These are phyloP conservation scores for Syzygium oleosum DNA, from an alignment of 345 rosid genomes.

Conservation along the genomic window DNA sequence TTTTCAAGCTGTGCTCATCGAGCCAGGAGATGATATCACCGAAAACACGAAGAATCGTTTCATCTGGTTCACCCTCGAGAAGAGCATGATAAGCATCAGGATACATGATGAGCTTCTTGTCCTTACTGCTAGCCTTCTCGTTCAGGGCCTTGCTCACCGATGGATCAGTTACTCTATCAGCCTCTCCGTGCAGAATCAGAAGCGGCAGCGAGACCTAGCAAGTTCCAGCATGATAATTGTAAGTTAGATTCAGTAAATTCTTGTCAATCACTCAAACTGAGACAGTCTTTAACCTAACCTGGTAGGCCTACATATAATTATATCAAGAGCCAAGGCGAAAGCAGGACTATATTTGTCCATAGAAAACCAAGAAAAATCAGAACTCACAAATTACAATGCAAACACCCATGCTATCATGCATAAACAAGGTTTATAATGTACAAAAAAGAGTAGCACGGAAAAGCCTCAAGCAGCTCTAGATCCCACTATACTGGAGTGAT, in stretches of 20 bases:
- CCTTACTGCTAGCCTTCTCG: slow-evolving; percentile 65
- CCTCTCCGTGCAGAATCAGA: slow-evolving; percentile 80
- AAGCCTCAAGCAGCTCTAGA: background rate
- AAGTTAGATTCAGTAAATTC: background rate
- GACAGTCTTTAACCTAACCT: background rate
- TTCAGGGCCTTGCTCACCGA: slow-evolving; percentile 78
- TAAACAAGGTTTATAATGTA: background rate
- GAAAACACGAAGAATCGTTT: slow-evolving; percentile 51
- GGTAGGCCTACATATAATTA: background rate
- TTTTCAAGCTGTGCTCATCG: slow-evolving; percentile 31
- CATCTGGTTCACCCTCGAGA: slow-evolving; percentile 92
- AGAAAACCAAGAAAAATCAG: background rate
- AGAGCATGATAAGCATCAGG: slow-evolving; percentile 65
- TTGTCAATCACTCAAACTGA: background rate
- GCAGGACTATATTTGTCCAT: background rate
- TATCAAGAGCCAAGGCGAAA: background rate
- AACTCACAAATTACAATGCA: background rate
- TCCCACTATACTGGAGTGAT: background rate
- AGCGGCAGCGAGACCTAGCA: slow-evolving; percentile 72
- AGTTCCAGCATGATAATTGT: background rate
- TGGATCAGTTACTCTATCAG: slow-evolving; percentile 78
- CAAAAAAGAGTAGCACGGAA: background rate
- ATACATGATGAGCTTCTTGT: slow-evolving; percentile 66
- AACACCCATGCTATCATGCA: background rate
- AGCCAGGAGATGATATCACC: slow-evolving; percentile 77